Percentiles rank a stretch among this genome's conserved stretches.
phyloP scores from a whole-genome alignment of 768 basidiomycete genomes.

The Auriculariales sp. region DNA sequence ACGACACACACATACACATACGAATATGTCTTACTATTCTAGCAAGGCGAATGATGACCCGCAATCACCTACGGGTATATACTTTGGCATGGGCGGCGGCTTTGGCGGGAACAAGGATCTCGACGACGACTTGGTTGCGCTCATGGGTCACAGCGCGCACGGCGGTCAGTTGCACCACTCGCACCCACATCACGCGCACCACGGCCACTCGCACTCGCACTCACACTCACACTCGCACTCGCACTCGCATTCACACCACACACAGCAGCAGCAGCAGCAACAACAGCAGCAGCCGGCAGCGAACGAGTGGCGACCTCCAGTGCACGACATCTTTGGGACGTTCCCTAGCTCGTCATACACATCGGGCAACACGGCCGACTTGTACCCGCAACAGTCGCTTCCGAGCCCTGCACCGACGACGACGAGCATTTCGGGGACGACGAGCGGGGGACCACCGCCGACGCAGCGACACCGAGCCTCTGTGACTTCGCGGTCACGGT shows the following conservation, averaged over 20 bases:
- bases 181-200: slow-evolving; percentile 21
- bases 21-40: too few species aligned
- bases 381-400: neutral
- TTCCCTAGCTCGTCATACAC: slow-evolving; percentile 29
- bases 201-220: slow-evolving; percentile 24
- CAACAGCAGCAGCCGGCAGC: slow-evolving; percentile 10
- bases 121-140: slow-evolving; percentile 49
- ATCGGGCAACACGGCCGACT: slow-evolving; percentile 16
- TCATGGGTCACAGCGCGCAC: slow-evolving; percentile 28
- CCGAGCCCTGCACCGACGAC: neutral
- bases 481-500: neutral
- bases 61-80: too few species aligned
- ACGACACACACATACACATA: too few species aligned
- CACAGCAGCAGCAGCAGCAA: slow-evolving; percentile 6
- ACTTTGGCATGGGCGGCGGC: too few species aligned
- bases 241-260: neutral
- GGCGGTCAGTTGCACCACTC: slow-evolving; percentile 18
- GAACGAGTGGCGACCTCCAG: slow-evolving; percentile 21
- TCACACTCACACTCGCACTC: slow-evolving; percentile 11
- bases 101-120: slow-evolving; percentile 31
- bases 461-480: slow-evolving; percentile 7
- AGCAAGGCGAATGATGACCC: too few species aligned
- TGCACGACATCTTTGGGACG: slow-evolving; percentile 50
- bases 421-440: slow-evolving; percentile 4
- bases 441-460: slow-evolving; percentile 2